These are phyloP conservation scores for Avena eriantha DNA, from an alignment of 176 grass and related monocot genomes.

Conservation along the genomic window DNA sequence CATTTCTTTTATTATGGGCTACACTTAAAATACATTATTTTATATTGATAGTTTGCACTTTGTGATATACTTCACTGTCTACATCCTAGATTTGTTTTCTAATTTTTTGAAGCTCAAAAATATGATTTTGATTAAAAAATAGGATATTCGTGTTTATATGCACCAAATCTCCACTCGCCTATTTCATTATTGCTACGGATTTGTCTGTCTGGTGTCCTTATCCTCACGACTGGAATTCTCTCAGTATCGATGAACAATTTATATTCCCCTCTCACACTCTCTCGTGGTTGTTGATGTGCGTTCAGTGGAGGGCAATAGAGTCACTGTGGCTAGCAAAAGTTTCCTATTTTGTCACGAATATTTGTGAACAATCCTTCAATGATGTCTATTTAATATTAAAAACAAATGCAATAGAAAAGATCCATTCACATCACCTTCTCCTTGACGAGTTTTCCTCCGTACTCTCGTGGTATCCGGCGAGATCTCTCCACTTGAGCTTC, in stretches of 20 bases:
- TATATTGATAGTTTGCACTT: too few relatives aligned
- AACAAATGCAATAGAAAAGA: not conserved
- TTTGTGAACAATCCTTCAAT: not conserved
- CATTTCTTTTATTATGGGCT: too few relatives aligned
- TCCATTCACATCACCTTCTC: not conserved
- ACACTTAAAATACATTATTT: too few relatives aligned
- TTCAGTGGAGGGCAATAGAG: not conserved
- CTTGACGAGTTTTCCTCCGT: not conserved
- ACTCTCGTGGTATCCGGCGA: not conserved
- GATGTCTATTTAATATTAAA: not conserved
- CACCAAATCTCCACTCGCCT: too few relatives aligned
- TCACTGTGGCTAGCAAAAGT: not conserved
- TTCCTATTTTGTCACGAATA: not conserved
- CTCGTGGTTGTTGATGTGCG: not conserved
- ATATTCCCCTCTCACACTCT: not conserved
- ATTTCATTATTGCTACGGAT: too few relatives aligned
- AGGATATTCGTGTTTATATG: too few relatives aligned
- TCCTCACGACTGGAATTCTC: too few relatives aligned
- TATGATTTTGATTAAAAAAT: too few relatives aligned
- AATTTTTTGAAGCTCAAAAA: too few relatives aligned
- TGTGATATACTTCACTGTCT: too few relatives aligned
- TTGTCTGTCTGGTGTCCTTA: too few relatives aligned
- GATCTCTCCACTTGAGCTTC: not conserved
- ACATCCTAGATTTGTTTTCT: too few relatives aligned
- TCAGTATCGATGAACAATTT: not conserved